Percentiles rank a stretch among this genome's conserved stretches.
Conservation (phyloP, 2,329 filamentous ascomycete species). For the Trichoderma oligosporum region DNA sequence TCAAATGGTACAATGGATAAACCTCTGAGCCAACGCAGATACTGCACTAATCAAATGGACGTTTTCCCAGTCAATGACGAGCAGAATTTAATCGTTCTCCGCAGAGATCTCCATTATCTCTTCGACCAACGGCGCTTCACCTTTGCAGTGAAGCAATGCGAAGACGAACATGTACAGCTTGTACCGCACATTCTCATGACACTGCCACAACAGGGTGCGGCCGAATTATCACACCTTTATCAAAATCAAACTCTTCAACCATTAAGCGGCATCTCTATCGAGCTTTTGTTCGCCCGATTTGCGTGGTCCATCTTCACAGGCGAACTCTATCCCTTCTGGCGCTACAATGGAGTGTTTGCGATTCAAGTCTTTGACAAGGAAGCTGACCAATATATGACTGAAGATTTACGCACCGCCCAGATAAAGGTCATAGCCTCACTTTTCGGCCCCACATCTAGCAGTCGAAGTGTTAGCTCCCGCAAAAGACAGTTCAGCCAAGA, state of each 20-base stretch:
- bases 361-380: neutral
- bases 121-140: conserved; percentile 5
- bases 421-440: neutral
- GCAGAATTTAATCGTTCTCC: neutral
- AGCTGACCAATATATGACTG: neutral
- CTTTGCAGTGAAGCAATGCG: neutral
- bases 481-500: neutral
- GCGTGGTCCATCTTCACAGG: conserved; percentile 8
- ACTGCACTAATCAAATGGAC: neutral
- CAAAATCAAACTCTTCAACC: neutral
- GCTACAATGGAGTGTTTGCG: too few species aligned
- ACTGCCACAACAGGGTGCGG: neutral
- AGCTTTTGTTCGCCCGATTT: conserved; percentile 3
- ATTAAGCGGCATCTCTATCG: neutral
- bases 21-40: neutral
- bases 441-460: neutral
- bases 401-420: neutral
- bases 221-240: neutral
- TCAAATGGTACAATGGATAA: neutral
- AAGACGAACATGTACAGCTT: neutral
- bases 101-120: neutral
- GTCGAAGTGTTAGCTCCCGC: neutral
- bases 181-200: neutral
- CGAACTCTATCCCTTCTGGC: too few species aligned
- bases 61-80: neutral